Conservation (phyloP, 495 filamentous ascomycete species). For the Lasiosphaeriaceae sp. region DNA sequence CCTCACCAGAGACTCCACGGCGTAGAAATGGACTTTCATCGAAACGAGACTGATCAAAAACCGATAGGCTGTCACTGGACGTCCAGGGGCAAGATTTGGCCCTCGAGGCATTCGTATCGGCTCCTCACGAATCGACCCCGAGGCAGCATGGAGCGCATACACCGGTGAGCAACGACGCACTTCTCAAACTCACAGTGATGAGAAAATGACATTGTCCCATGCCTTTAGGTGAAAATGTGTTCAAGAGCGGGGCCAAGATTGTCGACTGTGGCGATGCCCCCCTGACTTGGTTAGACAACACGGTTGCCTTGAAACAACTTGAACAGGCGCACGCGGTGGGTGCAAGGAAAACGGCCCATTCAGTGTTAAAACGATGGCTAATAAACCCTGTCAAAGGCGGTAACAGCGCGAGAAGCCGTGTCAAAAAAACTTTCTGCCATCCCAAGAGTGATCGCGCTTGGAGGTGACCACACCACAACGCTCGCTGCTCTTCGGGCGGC, state of each 20-base stretch:
- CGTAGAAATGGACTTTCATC: too few relatives aligned
- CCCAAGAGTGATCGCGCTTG: constrained; percentile 62
- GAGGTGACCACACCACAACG: constrained; percentile 63
- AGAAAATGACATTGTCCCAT: too few relatives aligned
- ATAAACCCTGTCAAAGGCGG: neutral
- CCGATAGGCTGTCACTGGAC: too few relatives aligned
- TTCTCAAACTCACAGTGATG: too few relatives aligned
- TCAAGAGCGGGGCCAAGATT: constrained; percentile 28
- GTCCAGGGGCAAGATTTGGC: too few relatives aligned
- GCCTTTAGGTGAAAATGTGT: too few relatives aligned
- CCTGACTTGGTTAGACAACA: constrained; percentile 65
- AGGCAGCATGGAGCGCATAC: too few relatives aligned
- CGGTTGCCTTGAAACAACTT: constrained; percentile 69
- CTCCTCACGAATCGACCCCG: too few relatives aligned
- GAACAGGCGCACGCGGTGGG: constrained; percentile 52
- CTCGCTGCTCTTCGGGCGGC: constrained; percentile 60
- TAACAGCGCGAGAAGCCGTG: constrained; percentile 16
- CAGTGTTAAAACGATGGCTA: neutral
- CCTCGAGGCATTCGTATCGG: too few relatives aligned
- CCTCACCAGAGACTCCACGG: too few relatives aligned
- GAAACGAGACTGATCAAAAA: too few relatives aligned
- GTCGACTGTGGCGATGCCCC: constrained; percentile 77
- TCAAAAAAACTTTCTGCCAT: constrained; percentile 30
- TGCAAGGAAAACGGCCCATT: neutral
- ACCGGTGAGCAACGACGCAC: too few relatives aligned